phyloP scores from a whole-genome alignment of 2,329 filamentous ascomycete genomes.

The Cercospora sp. region DNA sequence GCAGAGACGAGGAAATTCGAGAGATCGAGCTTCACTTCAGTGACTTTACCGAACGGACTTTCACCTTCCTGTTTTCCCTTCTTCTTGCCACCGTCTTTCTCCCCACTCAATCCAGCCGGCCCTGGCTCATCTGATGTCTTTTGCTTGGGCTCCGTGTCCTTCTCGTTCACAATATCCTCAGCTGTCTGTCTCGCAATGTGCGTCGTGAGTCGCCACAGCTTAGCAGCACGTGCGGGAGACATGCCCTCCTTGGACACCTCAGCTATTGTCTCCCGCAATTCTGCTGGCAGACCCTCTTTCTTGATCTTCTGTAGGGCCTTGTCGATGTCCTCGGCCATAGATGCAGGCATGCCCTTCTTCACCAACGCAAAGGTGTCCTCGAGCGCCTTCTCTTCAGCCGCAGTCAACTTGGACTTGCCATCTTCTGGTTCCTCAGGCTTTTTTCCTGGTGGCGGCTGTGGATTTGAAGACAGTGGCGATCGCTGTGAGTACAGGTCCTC shows the following conservation, averaged over 20 bases:
- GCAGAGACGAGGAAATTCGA: conserved; percentile 58
- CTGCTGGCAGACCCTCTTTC: conserved; percentile 67
- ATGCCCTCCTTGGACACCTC: conserved; percentile 54
- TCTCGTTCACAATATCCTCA: conserved; percentile 41
- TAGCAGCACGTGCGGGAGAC: conserved; percentile 63
- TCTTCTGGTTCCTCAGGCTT: conserved; percentile 43
- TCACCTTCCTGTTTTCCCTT: conserved; percentile 34
- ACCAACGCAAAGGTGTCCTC: conserved; percentile 58
- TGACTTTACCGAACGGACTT: conserved; percentile 40
- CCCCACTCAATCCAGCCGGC: conserved; percentile 40
- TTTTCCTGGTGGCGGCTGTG: conserved; percentile 38
- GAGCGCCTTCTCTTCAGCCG: conserved; percentile 59
- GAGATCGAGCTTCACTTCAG: conserved; percentile 56
- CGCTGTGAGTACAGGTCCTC: conserved; percentile 49
- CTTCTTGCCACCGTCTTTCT: conserved; percentile 44
- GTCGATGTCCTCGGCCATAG: conserved; percentile 61
- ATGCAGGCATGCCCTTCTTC: conserved; percentile 60
- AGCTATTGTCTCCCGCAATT: conserved; percentile 65
- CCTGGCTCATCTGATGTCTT: conserved; percentile 49
- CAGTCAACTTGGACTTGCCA: conserved; percentile 49
- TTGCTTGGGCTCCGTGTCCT: conserved; percentile 43
- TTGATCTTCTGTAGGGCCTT: conserved; percentile 63
- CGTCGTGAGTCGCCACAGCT: conserved; percentile 58
- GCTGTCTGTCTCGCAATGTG: conserved; percentile 57
- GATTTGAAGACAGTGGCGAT: conserved; percentile 40